These are phyloP conservation scores for Rhynchospora breviuscula DNA, from an alignment of 176 grass and related monocot species.

Conservation along the genomic window DNA sequence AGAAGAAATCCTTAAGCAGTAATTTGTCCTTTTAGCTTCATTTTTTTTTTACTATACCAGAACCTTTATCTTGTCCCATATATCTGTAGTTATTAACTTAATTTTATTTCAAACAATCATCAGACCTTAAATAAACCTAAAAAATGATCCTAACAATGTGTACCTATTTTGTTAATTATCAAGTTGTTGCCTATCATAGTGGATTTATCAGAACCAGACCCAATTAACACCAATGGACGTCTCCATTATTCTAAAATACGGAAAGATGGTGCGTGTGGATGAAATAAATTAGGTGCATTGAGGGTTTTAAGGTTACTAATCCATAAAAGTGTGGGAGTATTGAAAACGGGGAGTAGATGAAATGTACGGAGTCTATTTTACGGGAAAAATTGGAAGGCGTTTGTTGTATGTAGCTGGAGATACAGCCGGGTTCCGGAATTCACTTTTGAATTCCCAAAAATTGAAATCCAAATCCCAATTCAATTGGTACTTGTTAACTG, in stretches of 20 bases:
- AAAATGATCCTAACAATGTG: background rate
- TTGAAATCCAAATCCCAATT: background rate
- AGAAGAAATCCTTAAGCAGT: background rate
- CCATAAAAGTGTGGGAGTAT: background rate
- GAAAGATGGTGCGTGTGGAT: background rate
- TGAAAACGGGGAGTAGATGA: slow-evolving; percentile 11
- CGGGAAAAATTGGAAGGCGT: background rate
- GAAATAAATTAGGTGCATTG: background rate
- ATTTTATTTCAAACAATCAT: background rate
- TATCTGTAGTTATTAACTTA: background rate
- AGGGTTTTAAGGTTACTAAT: background rate
- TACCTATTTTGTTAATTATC: background rate
- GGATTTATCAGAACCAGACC: background rate
- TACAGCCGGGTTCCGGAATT: background rate
- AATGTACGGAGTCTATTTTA: slow-evolving; percentile 34
- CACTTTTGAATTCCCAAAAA: background rate
- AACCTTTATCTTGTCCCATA: background rate
- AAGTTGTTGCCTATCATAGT: background rate
- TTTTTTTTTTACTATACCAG: background rate
- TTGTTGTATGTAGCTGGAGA: background rate
- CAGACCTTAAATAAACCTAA: background rate
- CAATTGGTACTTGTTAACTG: background rate
- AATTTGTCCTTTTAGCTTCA: background rate
- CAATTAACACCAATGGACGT: background rate
- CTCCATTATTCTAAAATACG: background rate